Evolutionary conservation across 805 yeast genomes (phyloP), one percentile per base, ranked within the genome.

Genomic region (Debaryomyces prosopidis): DNA sequence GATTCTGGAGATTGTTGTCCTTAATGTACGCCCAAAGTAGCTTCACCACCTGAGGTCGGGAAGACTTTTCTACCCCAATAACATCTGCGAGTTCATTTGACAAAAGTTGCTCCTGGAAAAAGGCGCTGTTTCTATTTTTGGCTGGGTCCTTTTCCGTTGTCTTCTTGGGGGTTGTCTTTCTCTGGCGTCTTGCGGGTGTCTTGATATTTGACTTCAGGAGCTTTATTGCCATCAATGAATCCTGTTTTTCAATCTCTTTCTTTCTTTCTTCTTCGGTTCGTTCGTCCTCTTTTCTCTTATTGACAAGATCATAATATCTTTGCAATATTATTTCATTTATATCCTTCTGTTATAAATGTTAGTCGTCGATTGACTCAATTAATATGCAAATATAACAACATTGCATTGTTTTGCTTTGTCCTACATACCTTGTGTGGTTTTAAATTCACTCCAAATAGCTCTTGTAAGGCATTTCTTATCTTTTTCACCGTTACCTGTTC

Each of bases 31-130:
- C 76, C 95, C 95, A 87, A 4, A 87, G 60, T 38, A 63, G 63
- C 49, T 85, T 85, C 8, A 86, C 90, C 14, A 85, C 82, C 58
- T 84, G 84, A 0, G 92, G 82, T 52, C 96, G 67, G 3, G 91
- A 75, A 36, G 80, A 57, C 44, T 65, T 72, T 1, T 59, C 59
- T 2, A 40, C 47, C 0, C 72, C 73, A 7, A 87, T 58, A 12
- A 88, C 60, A 3, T 59, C 71, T 40, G 73, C 70, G 27, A 88
- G 69, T 32, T 75, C 76, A 2, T 76, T 70, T 26, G 86, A 79
- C 18, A 86, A 60, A 8, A 62, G 61, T 62, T 74, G 59, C 15
- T 77, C 79, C 32, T 71, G 68, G 36, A 75, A 68, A 56, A 71
- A 69, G 5, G 71, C 63, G 34, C 69, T 62, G 52, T 68, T 69